These are phyloP conservation scores for Galeopsis tetrahit DNA, from an alignment of 257 asterid species.

Conservation along the genomic window DNA sequence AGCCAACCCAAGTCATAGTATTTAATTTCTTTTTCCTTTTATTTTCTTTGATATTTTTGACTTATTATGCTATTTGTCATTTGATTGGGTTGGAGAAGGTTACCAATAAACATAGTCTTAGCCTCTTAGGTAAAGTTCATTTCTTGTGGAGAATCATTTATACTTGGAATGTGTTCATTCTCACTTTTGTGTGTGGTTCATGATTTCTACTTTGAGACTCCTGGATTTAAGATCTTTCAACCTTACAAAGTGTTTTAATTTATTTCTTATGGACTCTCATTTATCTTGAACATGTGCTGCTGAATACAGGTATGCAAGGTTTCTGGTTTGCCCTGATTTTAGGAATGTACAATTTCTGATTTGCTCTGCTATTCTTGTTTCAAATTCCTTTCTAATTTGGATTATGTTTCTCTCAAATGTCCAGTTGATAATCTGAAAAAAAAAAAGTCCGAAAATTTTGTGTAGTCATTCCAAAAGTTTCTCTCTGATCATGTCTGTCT, in stretches of 20 bases:
- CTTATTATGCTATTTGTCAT: no score
- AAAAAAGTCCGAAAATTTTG: not conserved
- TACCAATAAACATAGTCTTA: no score
- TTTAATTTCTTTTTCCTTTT: no score
- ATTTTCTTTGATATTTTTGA: no score
- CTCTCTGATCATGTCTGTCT: not conserved
- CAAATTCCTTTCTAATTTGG: constrained; percentile 7
- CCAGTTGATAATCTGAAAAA: not conserved
- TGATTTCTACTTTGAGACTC: constrained; percentile 19
- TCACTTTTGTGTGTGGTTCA: not conserved
- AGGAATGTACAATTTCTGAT: not conserved
- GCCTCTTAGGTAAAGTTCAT: no score
- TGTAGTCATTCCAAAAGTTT: not conserved
- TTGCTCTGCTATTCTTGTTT: constrained; percentile 21
- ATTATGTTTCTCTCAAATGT: constrained; percentile 1
- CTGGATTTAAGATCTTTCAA: not conserved
- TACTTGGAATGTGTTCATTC: constrained; percentile 9
- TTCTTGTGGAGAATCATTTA: constrained; percentile 7
- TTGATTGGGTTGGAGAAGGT: no score
- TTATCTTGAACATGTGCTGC: not conserved
- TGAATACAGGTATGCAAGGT: not conserved
- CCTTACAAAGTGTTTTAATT: constrained; percentile 4
- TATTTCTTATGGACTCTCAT: not conserved
- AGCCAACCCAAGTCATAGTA: no score
- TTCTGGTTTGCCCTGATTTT: not conserved